These are phyloP conservation scores for Clitoria ternatea DNA, from an alignment of 306 rosid genomes.

Conservation along the genomic window DNA sequence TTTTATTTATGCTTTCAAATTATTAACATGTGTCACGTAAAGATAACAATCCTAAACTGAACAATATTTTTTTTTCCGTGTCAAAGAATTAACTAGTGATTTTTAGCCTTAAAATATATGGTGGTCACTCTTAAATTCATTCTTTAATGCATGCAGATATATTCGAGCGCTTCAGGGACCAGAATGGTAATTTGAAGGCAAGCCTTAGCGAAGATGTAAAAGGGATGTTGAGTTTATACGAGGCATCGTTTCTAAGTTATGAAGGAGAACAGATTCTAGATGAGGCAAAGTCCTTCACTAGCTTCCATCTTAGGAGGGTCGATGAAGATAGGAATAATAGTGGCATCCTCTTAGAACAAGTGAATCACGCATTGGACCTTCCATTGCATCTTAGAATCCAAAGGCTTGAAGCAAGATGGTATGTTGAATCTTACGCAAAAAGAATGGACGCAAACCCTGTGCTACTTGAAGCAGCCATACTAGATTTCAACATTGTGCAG, in stretches of 20 bases:
- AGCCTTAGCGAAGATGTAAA: constrained; percentile 23
- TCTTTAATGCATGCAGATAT: constrained; percentile 30
- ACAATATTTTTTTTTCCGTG: too few relatives aligned
- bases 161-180: constrained; percentile 37
- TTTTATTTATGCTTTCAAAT: too few relatives aligned
- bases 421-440: constrained; percentile 40
- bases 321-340: background rate
- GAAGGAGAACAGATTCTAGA: constrained; percentile 50
- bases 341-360: constrained; percentile 9
- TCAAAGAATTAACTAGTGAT: too few relatives aligned
- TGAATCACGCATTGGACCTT: constrained; percentile 46
- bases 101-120: too few relatives aligned
- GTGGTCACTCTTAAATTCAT: background rate
- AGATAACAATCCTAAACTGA: too few relatives aligned
- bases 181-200: constrained; percentile 14
- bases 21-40: too few relatives aligned
- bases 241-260: constrained; percentile 45
- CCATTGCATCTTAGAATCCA: constrained; percentile 40
- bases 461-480: constrained; percentile 43
- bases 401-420: constrained; percentile 52
- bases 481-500: constrained; percentile 53
- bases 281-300: constrained; percentile 41
- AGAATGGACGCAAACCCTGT: constrained; percentile 18
- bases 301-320: constrained; percentile 24
- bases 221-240: constrained; percentile 51